Percentiles rank a stretch among this genome's conserved stretches.
These are phyloP conservation scores for Neoarthrinium moseri DNA, from an alignment of 2,329 filamentous ascomycete genomes.

Conservation along the genomic window DNA sequence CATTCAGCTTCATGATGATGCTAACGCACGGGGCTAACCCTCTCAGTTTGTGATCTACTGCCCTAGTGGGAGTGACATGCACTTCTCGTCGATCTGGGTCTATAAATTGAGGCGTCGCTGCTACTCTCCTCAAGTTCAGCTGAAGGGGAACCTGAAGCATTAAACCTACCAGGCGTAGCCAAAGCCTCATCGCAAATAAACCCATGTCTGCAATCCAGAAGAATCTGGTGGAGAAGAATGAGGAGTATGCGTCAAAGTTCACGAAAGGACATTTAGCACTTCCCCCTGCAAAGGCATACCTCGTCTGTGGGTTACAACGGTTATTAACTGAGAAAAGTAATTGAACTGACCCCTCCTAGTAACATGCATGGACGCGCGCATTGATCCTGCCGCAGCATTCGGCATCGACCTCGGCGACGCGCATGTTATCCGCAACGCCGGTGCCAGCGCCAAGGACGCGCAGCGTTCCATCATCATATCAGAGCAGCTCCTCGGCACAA, in stretches of 20 bases:
- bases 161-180: too few species aligned
- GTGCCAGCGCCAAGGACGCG: conserved; percentile 65
- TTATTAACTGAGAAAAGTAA: too few species aligned
- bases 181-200: background rate
- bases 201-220: conserved; percentile 41
- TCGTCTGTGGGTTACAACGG: conserved; percentile 48
- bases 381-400: conserved; percentile 67
- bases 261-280: conserved; percentile 65
- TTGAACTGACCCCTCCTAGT: conserved; percentile 38
- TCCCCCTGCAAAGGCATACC: conserved; percentile 68
- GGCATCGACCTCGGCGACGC: conserved; percentile 73
- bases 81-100: too few species aligned
- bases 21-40: too few species aligned
- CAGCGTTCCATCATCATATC: conserved; percentile 76
- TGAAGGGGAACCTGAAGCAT: too few species aligned
- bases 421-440: conserved; percentile 75
- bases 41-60: too few species aligned
- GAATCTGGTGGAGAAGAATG: conserved; percentile 57
- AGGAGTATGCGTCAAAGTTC: conserved; percentile 57
- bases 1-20: background rate
- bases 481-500: conserved; percentile 74
- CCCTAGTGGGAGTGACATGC: too few species aligned
- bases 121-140: too few species aligned
- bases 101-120: too few species aligned
- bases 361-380: conserved; percentile 80